Evolutionary conservation across 1,284 basidiomycete genomes (phyloP).

Genomic region (Amylostereum areolatum): DNA sequence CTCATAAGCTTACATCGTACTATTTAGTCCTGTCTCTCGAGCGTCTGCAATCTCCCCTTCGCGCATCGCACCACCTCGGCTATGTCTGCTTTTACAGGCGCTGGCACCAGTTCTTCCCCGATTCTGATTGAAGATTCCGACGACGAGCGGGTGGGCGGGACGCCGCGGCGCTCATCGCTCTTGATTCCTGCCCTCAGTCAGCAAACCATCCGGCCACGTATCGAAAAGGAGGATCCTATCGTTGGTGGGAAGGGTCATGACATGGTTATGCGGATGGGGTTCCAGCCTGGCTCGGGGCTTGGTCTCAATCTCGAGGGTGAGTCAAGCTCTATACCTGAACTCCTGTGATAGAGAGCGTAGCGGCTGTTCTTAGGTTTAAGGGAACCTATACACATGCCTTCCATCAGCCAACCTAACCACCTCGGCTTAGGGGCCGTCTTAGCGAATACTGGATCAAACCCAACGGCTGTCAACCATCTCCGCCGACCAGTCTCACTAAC

Average conservation of each 20-base stretch:
- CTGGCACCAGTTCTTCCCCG: slow-evolving; percentile 10
- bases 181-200: not conserved
- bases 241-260: slow-evolving; percentile 11
- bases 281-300: slow-evolving; percentile 12
- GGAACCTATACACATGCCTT: too few relatives aligned
- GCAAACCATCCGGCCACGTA: slow-evolving; percentile 1
- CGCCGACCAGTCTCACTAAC: too few relatives aligned
- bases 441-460: too few relatives aligned
- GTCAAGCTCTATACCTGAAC: not conserved
- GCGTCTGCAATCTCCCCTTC: not conserved
- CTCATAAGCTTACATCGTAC: too few relatives aligned
- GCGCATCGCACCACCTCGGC: not conserved
- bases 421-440: too few relatives aligned
- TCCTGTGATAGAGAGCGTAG: too few relatives aligned
- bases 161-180: not conserved
- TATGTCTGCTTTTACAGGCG: slow-evolving; percentile 6
- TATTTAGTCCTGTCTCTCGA: too few relatives aligned
- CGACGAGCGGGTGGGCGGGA: not conserved
- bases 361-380: too few relatives aligned
- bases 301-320: slow-evolving; percentile 15
- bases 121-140: slow-evolving; percentile 14
- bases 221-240: not conserved
- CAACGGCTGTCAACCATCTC: too few relatives aligned
- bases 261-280: slow-evolving; percentile 16
- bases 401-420: too few relatives aligned